Percentiles rank a stretch among this genome's conserved stretches.
phyloP scores from a whole-genome alignment of 1,139 yeast species.

The Pichia sp. region DNA sequence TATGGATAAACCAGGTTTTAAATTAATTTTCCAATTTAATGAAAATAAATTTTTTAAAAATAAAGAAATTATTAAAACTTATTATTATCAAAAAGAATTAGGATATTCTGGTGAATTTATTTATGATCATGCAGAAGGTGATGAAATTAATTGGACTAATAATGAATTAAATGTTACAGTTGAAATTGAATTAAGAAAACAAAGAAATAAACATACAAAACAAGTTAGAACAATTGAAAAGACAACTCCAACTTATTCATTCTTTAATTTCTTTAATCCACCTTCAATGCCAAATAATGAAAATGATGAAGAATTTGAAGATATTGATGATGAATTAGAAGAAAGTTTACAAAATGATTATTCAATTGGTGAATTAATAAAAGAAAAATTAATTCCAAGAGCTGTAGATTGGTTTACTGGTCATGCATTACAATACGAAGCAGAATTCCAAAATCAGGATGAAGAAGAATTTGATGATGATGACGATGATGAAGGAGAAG shows the following conservation, averaged over 20 bases:
- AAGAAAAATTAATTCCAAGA: conserved; percentile 91
- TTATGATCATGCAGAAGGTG: conserved; percentile 95
- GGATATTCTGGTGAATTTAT: conserved; percentile 96
- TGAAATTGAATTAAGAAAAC: conserved; percentile 88
- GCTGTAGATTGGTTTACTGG: conserved; percentile 99
- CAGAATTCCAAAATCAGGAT: conserved; percentile 46
- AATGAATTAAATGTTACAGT: conserved; percentile 82
- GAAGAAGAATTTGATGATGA: conserved; percentile 33
- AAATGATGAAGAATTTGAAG: conserved; percentile 47
- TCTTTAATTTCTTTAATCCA: conserved; percentile 84
- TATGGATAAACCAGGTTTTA: conserved; percentile 84
- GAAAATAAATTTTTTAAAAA: conserved; percentile 78
- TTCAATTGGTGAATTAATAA: conserved; percentile 93
- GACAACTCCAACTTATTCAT: conserved; percentile 86
- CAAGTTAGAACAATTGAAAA: conserved; percentile 96
- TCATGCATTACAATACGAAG: conserved; percentile 71
- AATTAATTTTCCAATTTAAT: conserved; percentile 72
- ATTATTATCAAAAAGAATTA: conserved; percentile 89
- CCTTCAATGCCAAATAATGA: conserved; percentile 65
- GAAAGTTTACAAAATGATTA: conserved; percentile 86
- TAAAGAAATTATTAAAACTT: conserved; percentile 68
- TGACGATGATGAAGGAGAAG: conserved; percentile 24
- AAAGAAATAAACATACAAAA: conserved; percentile 94
- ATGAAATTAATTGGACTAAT: conserved; percentile 76
- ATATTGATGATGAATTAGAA: conserved; percentile 71